Base-by-base conservation (phyloP, 768 basidiomycete species). In the Auricularia auricula-judae region DNA sequence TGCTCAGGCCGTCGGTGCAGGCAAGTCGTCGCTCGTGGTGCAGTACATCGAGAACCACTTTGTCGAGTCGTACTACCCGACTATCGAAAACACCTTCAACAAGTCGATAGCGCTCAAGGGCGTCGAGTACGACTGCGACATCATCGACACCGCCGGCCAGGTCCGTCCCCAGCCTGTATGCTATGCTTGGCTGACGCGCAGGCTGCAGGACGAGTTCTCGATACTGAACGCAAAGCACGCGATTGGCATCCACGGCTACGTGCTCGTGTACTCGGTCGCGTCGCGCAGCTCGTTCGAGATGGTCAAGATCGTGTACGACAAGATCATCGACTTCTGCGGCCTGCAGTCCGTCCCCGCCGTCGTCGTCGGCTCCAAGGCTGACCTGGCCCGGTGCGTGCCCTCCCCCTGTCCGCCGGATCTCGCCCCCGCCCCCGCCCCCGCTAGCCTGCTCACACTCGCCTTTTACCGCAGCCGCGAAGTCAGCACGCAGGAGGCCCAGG, bases 81-180 rank as follows among this genome's bases (percentile, higher is more conserved):
- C 94, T 62, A 96, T 96, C 72, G 95, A 98, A 76, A 85, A 82
- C 69, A 92, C 89, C 12, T 89, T 87, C 74, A 81, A 86, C 62
- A 97, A 96, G 81, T 86, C 81, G 66, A 86, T 98, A 71, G 83
- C 82, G 65, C 88, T 90, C 79, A 91, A 91, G 64, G 95, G 94
- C 61, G 81, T 87, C 36, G 92, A 95, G 71, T 98, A 94, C 71
- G 88, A 93, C 66, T 95, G 94, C 77, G 93, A 96, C 76, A 95
- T 98, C 78, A 92, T 98, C 70, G 96, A 98, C 75, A 96, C 93
- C 67, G 96, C 96, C 62, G 96, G 96, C 35, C 96, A 98, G 39
- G 39, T 42, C 8, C 59, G 39, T 63, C 64, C 36, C 65, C 58
- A 4, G 35, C 65, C 35, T 36, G 62, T 66, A 16, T 36, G 35